Base-by-base conservation (phyloP, 1,139 yeast species). In the Saccharomyces hybrid region DNA sequence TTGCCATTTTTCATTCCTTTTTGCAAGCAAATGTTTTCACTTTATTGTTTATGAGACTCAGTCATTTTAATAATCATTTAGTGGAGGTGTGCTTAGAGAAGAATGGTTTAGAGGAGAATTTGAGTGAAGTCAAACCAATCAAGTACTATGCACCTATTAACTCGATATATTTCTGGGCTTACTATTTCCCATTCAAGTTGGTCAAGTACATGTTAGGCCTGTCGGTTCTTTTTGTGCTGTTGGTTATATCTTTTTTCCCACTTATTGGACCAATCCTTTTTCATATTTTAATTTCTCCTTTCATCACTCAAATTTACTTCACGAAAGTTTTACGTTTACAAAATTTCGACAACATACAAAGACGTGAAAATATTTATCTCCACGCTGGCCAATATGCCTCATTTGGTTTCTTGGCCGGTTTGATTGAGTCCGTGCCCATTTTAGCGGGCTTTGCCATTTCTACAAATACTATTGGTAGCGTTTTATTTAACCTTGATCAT, bases 31-130 rank as follows among this genome's bases (percentile, higher is more conserved):
- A 67, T 50, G 53, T 62, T 49, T 56, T 68, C 9, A 61, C 69
- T 5, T 63, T 67, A 69, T 57, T 67, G 65, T 63, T 65, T 50
- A 57, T 67, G 62, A 59, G 71, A 50, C 53, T 63, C 31, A 55
- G 65, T 6, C 69, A 65, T 53, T 54, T 61, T 20, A 57, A 63
- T 38, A 59, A 59, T 30, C 46, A 52, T 11, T 27, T 65, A 30
- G 61, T 61, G 13, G 53, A 49, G 13, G 52, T 52, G 20, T 58
- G 63, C 38, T 23, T 65, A 20, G 51, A 50, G 23, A 25, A 32
- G 13, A 58, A 63, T 11, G 61, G 62, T 27, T 48, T 52, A 27
- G 49, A 51, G 16, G 53, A 50, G 5, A 26, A 55, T 5, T 28
- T 48, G n/a, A 47, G 51, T 47, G 54, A 56, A 26, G 51, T 50